phyloP scores from a whole-genome alignment of 768 basidiomycete species.

The Tulasnella sp. region DNA sequence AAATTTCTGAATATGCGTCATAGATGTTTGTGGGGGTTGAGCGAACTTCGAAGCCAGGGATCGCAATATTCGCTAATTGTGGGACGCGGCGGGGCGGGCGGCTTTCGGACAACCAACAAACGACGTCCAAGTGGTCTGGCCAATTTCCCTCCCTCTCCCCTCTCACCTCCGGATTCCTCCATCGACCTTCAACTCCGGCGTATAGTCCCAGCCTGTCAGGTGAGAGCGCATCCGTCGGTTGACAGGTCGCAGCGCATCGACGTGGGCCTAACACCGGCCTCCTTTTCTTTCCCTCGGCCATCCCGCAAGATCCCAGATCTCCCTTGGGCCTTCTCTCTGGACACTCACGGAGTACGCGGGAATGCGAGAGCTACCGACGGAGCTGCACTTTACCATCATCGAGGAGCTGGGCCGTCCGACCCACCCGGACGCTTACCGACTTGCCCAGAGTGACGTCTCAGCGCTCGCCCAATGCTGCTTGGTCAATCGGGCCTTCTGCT shows the following conservation, averaged over 20 bases:
- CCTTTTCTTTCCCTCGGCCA: neutral
- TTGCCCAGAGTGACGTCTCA: neutral
- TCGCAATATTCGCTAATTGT: neutral
- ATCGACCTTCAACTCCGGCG: neutral
- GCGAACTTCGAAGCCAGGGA: neutral
- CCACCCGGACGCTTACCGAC: neutral
- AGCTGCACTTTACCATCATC: neutral
- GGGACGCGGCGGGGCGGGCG: neutral
- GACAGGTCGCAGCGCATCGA: neutral
- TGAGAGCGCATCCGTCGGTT: neutral
- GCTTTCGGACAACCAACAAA: neutral
- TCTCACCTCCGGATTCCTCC: neutral
- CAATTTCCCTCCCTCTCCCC: neutral
- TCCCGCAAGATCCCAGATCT: neutral
- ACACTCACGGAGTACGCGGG: neutral
- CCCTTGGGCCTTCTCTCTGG: neutral
- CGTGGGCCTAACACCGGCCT: neutral
- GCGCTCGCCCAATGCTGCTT: neutral
- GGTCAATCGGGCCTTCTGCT: neutral
- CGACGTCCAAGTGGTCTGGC: neutral
- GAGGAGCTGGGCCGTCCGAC: slow-evolving; percentile 2
- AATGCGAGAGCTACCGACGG: slow-evolving; percentile 4
- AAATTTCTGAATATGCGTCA: neutral
- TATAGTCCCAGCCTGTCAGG: neutral
- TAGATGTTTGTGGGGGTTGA: neutral